Conservation (phyloP, 2,329 filamentous ascomycete species). For the Fusarium pseudonygamai region DNA sequence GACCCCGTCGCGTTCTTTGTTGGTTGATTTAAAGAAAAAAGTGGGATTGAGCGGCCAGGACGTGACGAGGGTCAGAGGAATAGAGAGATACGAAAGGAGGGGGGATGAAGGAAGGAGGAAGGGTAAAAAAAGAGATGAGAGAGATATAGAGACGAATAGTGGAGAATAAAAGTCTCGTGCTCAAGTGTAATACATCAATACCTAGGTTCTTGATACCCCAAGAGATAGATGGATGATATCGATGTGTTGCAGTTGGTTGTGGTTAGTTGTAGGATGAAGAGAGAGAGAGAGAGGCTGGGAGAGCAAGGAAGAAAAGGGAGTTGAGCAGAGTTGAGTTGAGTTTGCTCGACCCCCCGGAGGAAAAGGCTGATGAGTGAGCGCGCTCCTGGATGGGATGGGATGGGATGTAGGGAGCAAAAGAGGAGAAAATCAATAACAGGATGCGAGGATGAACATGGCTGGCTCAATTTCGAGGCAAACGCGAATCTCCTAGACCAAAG, state of each 20-base stretch:
- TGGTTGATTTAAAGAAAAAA: constrained; percentile 33
- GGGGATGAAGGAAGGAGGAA: not conserved
- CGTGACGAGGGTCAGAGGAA: constrained; percentile 18
- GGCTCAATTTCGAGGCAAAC: constrained; percentile 32
- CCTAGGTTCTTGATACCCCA: not conserved
- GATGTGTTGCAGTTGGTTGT: not conserved
- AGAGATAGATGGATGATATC: not conserved
- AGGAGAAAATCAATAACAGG: constrained; percentile 22
- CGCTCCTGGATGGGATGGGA: not conserved
- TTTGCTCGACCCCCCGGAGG: constrained; percentile 7
- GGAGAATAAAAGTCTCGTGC: constrained; percentile 32
- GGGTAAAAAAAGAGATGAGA: constrained; percentile 10
- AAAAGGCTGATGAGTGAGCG: not conserved
- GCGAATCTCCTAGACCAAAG: constrained; percentile 21
- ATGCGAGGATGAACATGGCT: constrained; percentile 27
- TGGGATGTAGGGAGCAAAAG: constrained; percentile 16
- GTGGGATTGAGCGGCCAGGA: constrained; percentile 31
- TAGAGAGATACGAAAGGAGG: constrained; percentile 15
- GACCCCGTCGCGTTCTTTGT: constrained; percentile 24
- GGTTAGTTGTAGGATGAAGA: constrained; percentile 13
- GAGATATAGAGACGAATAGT: constrained; percentile 21
- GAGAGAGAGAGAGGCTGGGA: not conserved
- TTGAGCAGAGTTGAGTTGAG: constrained; percentile 6
- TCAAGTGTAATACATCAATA: constrained; percentile 31
- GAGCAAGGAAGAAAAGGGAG: not conserved